A percentile compares a stretch with the other conserved stretches of the same genome.
Conservation (phyloP, 495 filamentous ascomycete species). For the Chaetomium fimeti region DNA sequence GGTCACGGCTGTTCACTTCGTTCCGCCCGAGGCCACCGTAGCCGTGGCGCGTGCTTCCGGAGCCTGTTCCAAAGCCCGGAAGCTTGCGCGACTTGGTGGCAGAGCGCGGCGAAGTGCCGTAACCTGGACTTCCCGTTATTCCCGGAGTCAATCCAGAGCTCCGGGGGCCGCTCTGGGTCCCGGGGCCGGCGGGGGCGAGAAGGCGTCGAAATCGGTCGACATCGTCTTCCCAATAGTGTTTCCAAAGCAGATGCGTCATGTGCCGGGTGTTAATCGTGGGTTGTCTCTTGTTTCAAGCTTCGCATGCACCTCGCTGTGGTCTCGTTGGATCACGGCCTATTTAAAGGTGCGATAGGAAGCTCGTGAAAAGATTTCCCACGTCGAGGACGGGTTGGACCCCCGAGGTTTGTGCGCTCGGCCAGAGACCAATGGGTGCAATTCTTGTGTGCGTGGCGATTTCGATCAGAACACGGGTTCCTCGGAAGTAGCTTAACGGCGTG, state of each 20-base stretch:
- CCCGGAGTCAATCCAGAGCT: slow-evolving; percentile 34
- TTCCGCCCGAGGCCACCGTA: slow-evolving; percentile 55
- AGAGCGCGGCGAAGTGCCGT: slow-evolving; percentile 49
- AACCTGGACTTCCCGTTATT: slow-evolving; percentile 28
- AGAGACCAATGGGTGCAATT: slow-evolving; percentile 20
- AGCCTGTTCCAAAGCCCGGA: slow-evolving; percentile 36
- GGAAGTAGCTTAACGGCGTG: slow-evolving; percentile 8
- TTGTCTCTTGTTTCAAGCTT: slow-evolving; percentile 52
- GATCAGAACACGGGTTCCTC: slow-evolving; percentile 19
- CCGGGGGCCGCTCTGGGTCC: slow-evolving; percentile 49
- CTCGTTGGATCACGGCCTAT: slow-evolving; percentile 78
- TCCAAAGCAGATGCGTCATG: slow-evolving; percentile 98
- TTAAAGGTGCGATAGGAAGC: slow-evolving; percentile 64
- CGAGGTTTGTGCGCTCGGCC: slow-evolving; percentile 4
- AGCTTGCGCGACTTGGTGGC: slow-evolving; percentile 47
- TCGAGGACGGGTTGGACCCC: slow-evolving; percentile 10
- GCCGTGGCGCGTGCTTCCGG: slow-evolving; percentile 32
- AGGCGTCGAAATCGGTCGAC: slow-evolving; percentile 84
- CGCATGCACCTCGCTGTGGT: slow-evolving; percentile 77
- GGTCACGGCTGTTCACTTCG: slow-evolving; percentile 81
- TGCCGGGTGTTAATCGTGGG: slow-evolving; percentile 43
- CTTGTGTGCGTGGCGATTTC: slow-evolving; percentile 24
- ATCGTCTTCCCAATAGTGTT: slow-evolving; percentile 93
- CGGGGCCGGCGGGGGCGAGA: slow-evolving; percentile 63
- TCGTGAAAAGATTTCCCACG: slow-evolving; percentile 34